Evolutionary conservation across 148 eudicot genomes (phyloP).

Genomic region (Pouteria glomerata): DNA sequence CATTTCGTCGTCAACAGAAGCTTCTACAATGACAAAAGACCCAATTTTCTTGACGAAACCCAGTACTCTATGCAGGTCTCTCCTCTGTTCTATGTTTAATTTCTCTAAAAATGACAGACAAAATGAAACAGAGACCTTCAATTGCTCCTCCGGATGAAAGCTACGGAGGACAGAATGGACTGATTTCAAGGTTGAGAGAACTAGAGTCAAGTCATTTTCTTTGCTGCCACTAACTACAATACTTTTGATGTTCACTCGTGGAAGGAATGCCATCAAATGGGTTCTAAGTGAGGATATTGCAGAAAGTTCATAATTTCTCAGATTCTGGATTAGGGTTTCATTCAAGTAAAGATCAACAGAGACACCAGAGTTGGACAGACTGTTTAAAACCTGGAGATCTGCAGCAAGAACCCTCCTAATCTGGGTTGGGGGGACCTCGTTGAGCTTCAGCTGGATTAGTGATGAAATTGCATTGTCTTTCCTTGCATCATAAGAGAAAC

Average conservation of each 20-base stretch:
- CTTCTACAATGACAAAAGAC: conserved; percentile 22
- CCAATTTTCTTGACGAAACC: conserved; percentile 4
- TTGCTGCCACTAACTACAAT: conserved; percentile 12
- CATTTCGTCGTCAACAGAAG: conserved; percentile 13
- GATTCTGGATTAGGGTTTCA: conserved; percentile 4
- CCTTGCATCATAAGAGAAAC: conserved; percentile 22
- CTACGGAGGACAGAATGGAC: conserved; percentile 8
- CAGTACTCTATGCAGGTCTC: conserved; percentile 10
- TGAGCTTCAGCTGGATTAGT: conserved; percentile 1
- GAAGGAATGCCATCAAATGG: conserved; percentile 5
- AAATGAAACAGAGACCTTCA: conserved; percentile 13
- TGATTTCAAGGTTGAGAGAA: conserved; percentile 17
- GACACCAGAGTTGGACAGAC: conserved; percentile 9
- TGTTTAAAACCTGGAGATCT: conserved; percentile 13
- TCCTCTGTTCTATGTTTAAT: conserved; percentile 10
- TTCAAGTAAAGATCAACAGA: conserved; percentile 16
- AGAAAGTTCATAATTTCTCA: conserved; percentile 3
- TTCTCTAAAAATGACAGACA: conserved; percentile 11
- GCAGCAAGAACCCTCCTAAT: conserved; percentile 21
- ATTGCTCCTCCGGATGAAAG: conserved; percentile 5
- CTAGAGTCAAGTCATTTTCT: conserved; percentile 7
- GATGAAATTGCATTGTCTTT: conserved; percentile 4
- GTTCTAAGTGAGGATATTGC: conserved; percentile 17
- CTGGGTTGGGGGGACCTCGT: conserved; percentile 11
- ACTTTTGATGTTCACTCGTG: conserved; percentile 11